Evolutionary conservation across 495 filamentous ascomycete genomes (phyloP).

Genomic region (Glonium stellatum): DNA sequence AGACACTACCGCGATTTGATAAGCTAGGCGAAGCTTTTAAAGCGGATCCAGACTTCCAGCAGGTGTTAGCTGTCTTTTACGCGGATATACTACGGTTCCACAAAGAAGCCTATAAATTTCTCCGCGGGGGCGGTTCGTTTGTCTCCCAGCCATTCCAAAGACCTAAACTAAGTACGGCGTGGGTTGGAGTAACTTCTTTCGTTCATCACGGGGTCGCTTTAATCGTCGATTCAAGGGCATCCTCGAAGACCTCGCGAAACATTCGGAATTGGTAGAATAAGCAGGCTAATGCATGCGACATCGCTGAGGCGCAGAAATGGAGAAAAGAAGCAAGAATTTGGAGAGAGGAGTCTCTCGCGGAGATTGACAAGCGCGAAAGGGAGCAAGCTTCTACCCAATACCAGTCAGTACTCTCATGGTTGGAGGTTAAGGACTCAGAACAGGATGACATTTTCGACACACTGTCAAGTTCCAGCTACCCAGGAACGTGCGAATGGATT

Average conservation of each 20-base stretch:
- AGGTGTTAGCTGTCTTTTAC: conserved; percentile 39
- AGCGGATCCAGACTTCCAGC: conserved; percentile 35
- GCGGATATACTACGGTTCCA: conserved; percentile 43
- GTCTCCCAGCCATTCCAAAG: too few relatives aligned
- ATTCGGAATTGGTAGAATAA: conserved; percentile 8
- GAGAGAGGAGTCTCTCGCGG: not conserved
- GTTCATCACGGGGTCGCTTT: conserved; percentile 9
- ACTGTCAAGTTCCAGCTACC: not conserved
- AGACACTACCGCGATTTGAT: conserved; percentile 38
- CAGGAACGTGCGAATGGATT: conserved; percentile 10
- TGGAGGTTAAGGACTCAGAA: not conserved
- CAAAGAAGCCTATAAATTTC: conserved; percentile 42
- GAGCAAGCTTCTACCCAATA: not conserved
- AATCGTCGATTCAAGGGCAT: conserved; percentile 10
- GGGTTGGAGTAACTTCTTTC: conserved; percentile 13
- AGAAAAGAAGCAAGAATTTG: not conserved
- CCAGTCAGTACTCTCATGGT: not conserved
- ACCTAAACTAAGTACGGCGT: too few relatives aligned
- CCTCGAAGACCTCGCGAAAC: conserved; percentile 5
- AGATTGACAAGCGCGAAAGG: not conserved
- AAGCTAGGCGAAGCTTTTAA: conserved; percentile 29
- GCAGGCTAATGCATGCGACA: conserved; percentile 4
- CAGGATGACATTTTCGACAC: not conserved
- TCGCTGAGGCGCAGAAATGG: not conserved
- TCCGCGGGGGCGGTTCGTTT: conserved; percentile 37